Evolutionary conservation across 2,329 filamentous ascomycete genomes (phyloP).

Genomic region (Ophiostoma sp.): DNA sequence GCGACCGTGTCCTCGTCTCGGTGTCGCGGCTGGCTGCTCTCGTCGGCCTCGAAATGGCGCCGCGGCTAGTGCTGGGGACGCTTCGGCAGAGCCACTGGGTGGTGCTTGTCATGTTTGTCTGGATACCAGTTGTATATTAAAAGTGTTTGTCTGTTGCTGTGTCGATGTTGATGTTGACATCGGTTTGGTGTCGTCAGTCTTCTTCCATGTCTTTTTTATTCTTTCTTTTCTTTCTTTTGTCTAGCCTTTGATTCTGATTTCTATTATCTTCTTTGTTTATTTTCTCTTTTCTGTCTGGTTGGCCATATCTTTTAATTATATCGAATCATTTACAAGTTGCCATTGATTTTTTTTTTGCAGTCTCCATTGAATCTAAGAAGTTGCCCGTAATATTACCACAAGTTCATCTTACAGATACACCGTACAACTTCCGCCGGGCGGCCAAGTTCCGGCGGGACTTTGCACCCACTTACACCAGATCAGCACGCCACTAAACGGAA

Average conservation of each 20-base stretch:
- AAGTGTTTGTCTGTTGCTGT: neutral
- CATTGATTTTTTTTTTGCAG: neutral
- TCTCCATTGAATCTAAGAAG: no score
- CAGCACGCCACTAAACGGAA: no score
- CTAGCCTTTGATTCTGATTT: neutral
- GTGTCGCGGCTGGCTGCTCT: neutral
- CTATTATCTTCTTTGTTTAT: neutral
- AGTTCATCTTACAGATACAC: no score
- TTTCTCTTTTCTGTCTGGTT: neutral
- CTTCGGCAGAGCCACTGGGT: slow-evolving; percentile 2
- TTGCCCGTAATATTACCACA: no score
- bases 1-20: neutral
- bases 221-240: neutral
- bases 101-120: slow-evolving; percentile 19
- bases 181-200: neutral
- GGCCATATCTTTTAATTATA: neutral
- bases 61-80: neutral
- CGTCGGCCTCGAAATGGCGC: neutral
- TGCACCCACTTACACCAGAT: neutral
- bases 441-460: neutral
- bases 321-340: neutral
- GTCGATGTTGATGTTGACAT: neutral
- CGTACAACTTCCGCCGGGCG: neutral
- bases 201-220: slow-evolving; percentile 8
- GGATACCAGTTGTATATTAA: slow-evolving; percentile 24